phyloP scores from a whole-genome alignment of 2,329 filamentous ascomycete genomes.

The Massarina eburnea region DNA sequence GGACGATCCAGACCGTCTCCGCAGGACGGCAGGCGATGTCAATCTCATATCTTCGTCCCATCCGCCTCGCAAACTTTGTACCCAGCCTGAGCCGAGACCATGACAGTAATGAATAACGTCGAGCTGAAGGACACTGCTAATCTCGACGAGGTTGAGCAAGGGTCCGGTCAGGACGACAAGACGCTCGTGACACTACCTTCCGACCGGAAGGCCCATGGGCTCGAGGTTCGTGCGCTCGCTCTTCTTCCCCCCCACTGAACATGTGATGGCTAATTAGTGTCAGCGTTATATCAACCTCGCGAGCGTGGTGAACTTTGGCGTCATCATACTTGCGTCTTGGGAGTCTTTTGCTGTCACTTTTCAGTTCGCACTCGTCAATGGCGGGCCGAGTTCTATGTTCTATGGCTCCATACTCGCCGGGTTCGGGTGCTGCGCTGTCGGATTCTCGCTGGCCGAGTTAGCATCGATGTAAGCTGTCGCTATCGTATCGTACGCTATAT shows the following conservation, averaged over 20 bases:
- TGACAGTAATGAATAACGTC: conserved; percentile 14
- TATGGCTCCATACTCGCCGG: conserved; percentile 31
- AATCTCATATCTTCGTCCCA: background rate
- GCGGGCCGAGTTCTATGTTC: conserved; percentile 33
- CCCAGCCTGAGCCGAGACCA: background rate
- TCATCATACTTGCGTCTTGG: conserved; percentile 29
- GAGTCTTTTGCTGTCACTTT: conserved; percentile 29
- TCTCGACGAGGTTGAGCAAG: conserved; percentile 16
- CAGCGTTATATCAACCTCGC: conserved; percentile 31
- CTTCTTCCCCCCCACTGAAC: no score
- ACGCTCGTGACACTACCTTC: conserved; percentile 1
- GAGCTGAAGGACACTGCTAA: conserved; percentile 12
- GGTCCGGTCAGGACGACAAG: conserved; percentile 12
- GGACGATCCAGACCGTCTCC: no score
- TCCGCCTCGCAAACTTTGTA: background rate
- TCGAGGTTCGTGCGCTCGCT: conserved; percentile 12
- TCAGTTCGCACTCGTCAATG: conserved; percentile 30
- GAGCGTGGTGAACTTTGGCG: conserved; percentile 25
- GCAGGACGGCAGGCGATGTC: no score
- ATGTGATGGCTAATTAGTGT: no score
- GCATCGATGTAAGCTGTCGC: conserved; percentile 31
- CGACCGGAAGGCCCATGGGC: conserved; percentile 4
- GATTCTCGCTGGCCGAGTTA: conserved; percentile 34
- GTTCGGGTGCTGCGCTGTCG: conserved; percentile 30
- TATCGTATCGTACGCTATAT: background rate